Base-by-base conservation (phyloP, 768 basidiomycete species). In the Peribolospora kevripleyi region DNA sequence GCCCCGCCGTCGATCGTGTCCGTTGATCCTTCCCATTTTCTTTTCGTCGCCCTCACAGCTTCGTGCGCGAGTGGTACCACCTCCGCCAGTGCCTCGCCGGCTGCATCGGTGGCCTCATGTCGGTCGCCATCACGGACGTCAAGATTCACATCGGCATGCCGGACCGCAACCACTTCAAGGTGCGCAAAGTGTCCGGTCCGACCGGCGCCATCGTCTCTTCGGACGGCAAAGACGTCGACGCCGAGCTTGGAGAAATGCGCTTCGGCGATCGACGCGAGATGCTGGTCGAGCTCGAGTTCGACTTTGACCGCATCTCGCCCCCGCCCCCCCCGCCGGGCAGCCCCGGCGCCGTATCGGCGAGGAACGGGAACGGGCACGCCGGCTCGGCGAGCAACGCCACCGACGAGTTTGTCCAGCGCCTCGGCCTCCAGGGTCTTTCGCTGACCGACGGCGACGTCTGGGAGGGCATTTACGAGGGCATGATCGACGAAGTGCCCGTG, bases 211-310 rank as follows among this genome's bases (percentile, higher is more conserved):
- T 97, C 65, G 74, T 97, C 42, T 77, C 83, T 3, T 78, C 79
- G n/a, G 85, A 88, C 60, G 93, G 93, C 4, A 80, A 84, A 64
- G 81, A 95, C 64, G 87, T 91, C 49, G 90, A 98, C 65, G 79
- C 97, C 56, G 88, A 95, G 64, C 74, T 97, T 25, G 83, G 86
- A 46, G 91, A 97, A 70, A 71, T 97, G 62, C 74, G 88, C 54
- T 90, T 84, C 64, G 93, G 93, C n/a, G 90, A 97, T 72, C 75
- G 78, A 64, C 85, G 91, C 69, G 93, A 98, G 75, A 87, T 98
- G 77, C 74, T 98, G 25, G 77, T 98, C 58, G 91, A 98, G 69
- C 74, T 91, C 52, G 93, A 98, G 69, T 75, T 93, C 57, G 83
- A 25, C 87, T 64, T 25, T 25, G 25, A 25, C 25, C 25, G 25